Evolutionary conservation across 371 early-diverging fungal species (phyloP).

Genomic region (Sporodiniella umbellata): DNA sequence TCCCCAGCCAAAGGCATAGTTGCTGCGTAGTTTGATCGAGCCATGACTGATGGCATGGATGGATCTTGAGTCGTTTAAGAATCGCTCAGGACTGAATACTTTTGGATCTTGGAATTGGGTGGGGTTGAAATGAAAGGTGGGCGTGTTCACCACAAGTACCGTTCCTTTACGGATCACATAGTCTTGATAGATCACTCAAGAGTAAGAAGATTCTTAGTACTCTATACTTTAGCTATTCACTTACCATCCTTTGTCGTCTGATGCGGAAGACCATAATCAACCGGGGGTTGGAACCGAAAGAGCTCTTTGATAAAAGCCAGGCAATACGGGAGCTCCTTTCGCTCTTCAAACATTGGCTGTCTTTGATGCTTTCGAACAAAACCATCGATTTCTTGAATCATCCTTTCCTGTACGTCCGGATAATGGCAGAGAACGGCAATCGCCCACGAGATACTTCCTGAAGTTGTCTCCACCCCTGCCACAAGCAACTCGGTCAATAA

Average conservation of each 20-base stretch:
- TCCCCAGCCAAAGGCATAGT: slow-evolving; percentile 15
- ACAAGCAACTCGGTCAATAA: slow-evolving; percentile 13
- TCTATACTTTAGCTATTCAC: neutral
- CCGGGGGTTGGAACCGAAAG: slow-evolving; percentile 21
- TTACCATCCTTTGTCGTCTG: slow-evolving; percentile 28
- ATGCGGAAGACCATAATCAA: slow-evolving; percentile 27
- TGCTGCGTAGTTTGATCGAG: slow-evolving; percentile 3
- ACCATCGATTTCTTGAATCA: slow-evolving; percentile 11
- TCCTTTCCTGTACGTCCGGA: slow-evolving; percentile 15
- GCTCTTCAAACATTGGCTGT: slow-evolving; percentile 17
- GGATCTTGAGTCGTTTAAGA: slow-evolving; percentile 7
- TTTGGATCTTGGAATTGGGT: slow-evolving; percentile 9
- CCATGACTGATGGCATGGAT: slow-evolving; percentile 11
- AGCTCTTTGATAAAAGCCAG: slow-evolving; percentile 28
- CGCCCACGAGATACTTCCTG: slow-evolving; percentile 7
- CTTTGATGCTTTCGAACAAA: slow-evolving; percentile 16
- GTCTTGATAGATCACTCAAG: slow-evolving; percentile 6
- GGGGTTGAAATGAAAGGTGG: slow-evolving; percentile 4
- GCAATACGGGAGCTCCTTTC: slow-evolving; percentile 17
- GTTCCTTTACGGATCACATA: slow-evolving; percentile 21
- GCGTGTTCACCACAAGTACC: slow-evolving; percentile 6
- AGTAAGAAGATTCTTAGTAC: neutral
- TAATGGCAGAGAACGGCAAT: slow-evolving; percentile 12
- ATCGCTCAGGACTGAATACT: slow-evolving; percentile 24
- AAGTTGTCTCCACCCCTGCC: slow-evolving; percentile 9